Conservation (phyloP, 2,329 filamentous ascomycete species). For the Penicillium aurantiogriseum region DNA sequence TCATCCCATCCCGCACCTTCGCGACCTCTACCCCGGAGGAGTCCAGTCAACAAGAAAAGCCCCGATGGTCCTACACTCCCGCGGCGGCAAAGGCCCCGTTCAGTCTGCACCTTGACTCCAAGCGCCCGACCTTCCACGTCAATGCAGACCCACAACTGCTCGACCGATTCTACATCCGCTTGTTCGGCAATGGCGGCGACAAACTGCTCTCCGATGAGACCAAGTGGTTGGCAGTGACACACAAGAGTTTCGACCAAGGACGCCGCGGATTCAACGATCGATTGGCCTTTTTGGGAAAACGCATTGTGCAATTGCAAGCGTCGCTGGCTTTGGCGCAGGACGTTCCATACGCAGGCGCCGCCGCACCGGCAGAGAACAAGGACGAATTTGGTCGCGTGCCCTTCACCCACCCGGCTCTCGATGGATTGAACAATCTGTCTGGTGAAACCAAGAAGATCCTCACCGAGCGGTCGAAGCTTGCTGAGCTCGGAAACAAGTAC, state of each 20-base stretch:
- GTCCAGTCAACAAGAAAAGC: constrained; percentile 40
- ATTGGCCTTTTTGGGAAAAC: constrained; percentile 76
- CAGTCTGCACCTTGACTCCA: constrained; percentile 37
- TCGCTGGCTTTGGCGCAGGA: constrained; percentile 60
- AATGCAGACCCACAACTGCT: constrained; percentile 74
- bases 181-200: constrained; percentile 72
- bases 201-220: constrained; percentile 80
- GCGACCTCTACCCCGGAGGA: constrained; percentile 26
- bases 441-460: constrained; percentile 59
- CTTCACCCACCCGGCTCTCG: constrained; percentile 68
- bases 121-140: constrained; percentile 54
- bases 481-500: constrained; percentile 65
- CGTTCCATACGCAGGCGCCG: constrained; percentile 35
- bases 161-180: constrained; percentile 71
- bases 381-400: constrained; percentile 61
- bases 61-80: constrained; percentile 71
- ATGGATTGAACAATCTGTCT: constrained; percentile 71
- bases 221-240: constrained; percentile 95
- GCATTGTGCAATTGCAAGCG: constrained; percentile 63
- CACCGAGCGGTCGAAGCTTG: constrained; percentile 64
- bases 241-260: constrained; percentile 97
- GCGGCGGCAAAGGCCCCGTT: constrained; percentile 68
- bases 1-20: constrained; percentile 27
- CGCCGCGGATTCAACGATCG: constrained; percentile 91
- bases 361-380: constrained; percentile 24